phyloP scores from a whole-genome alignment of 75 land plant species.

The Gnetum montanum region DNA sequence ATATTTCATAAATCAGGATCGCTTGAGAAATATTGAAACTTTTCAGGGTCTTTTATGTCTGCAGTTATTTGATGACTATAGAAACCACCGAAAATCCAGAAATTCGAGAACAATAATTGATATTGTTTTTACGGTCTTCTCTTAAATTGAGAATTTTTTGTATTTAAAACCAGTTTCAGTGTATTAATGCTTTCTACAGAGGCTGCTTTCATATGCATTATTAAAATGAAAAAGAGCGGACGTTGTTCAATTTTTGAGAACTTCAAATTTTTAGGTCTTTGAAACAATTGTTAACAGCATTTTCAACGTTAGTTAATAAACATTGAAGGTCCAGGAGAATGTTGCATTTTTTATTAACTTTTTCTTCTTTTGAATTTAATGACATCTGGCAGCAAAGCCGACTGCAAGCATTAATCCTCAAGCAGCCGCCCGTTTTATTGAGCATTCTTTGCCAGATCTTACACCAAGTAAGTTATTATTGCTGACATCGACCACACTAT shows the following conservation, averaged over 20 bases:
- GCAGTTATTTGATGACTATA: no score
- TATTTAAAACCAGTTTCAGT: no score
- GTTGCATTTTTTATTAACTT: constrained; percentile 1
- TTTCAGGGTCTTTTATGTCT: no score
- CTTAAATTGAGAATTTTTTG: no score
- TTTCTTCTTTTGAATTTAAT: constrained; percentile 25
- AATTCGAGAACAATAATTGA: no score
- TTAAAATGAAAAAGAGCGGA: background rate
- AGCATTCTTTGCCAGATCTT: constrained; percentile 77
- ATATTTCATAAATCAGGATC: no score
- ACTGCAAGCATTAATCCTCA: constrained; percentile 46
- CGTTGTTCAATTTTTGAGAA: background rate
- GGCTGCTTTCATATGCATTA: background rate
- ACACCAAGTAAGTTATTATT: constrained; percentile 37
- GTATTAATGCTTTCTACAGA: no score
- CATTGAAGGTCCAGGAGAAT: background rate
- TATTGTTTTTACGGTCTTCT: no score
- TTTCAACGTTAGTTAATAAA: no score
- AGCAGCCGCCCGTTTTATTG: constrained; percentile 85
- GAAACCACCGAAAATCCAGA: no score
- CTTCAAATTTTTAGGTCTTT: background rate
- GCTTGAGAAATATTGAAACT: no score
- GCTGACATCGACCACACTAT: background rate
- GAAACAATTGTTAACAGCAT: no score
- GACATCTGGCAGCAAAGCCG: constrained; percentile 56